Base-by-base conservation (phyloP, 371 early-diverging fungal species). In the Gilbertella persicaria region DNA sequence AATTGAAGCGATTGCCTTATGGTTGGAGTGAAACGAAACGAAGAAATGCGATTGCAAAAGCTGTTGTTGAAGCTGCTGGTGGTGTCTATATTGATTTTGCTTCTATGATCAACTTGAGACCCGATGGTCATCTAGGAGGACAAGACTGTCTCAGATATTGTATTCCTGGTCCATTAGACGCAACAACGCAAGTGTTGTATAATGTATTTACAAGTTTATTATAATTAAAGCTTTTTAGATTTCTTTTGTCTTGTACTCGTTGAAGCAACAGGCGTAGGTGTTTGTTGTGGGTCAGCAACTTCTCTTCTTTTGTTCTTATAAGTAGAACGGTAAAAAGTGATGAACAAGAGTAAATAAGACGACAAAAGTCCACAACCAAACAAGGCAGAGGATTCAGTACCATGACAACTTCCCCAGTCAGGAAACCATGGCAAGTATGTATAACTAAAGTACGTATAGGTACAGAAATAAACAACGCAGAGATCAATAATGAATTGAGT, bases 401-500 rank as follows among this genome's bases (percentile, higher is more conserved):
- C 94, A 25, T 87, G 77, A 67, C 92, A 92, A 37, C 78, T 73
- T 53, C 86, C 89, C 50, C 75, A 63, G 61, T 86, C 80, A 58
- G 92, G 88, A 40, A 87, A 64, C 16, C 58, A 66, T 42, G 60
- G 70, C 57, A 84, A 78, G 14, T 53, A 53, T 50, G 75, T 79
- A 61, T 50, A 74, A 29, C 84, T 80, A 53, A 85, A 86, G 63
- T 85, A 82, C 38, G 82, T 85, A 73, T 90, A 91, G 29, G 86
- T 70, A 67, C 84, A 84, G 67, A 80, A 79, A 67, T 89, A 89
- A 62, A 87, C 82, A 49, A 82, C 77, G 20, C 72, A 73, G 44
- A 88, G 73, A 60, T 93, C 95, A 45, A 91, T 79, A 47, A 94
- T 73, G 33, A 94, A 94, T 71, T 94, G 95, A 46, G 71, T 63